Conservation (phyloP, 768 basidiomycete genomes). For the Lactarius sanguifluus region DNA sequence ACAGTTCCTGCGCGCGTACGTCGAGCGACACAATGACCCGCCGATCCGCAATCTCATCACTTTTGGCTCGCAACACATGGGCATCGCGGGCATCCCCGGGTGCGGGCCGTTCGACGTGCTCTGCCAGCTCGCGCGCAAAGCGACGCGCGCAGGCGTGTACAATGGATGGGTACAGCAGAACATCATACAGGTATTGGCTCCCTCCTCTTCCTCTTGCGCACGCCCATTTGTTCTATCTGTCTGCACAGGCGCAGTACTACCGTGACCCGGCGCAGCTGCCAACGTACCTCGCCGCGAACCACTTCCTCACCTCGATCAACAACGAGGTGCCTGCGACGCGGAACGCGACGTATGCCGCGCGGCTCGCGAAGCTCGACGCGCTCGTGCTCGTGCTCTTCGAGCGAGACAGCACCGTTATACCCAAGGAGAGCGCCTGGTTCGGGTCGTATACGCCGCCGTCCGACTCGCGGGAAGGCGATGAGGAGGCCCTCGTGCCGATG, state of each 20-base stretch:
- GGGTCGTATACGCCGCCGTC: constrained; percentile 58
- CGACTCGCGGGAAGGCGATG: not conserved
- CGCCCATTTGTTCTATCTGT: not conserved
- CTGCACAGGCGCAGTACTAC: constrained; percentile 81
- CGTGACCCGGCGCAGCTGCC: constrained; percentile 66
- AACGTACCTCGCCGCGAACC: constrained; percentile 57
- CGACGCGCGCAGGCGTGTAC: constrained; percentile 65
- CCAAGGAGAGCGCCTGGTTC: constrained; percentile 87
- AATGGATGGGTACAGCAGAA: constrained; percentile 73
- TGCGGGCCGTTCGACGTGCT: constrained; percentile 66
- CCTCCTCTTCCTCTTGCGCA: constrained; percentile 15
- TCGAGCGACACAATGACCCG: constrained; percentile 71
- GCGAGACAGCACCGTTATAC: constrained; percentile 73
- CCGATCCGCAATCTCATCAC: constrained; percentile 80
- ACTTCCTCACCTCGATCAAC: constrained; percentile 75
- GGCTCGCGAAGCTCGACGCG: constrained; percentile 59
- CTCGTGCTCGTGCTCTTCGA: constrained; percentile 75
- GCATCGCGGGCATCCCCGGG: constrained; percentile 69
- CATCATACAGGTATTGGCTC: constrained; percentile 59
- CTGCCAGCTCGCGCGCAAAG: constrained; percentile 65
- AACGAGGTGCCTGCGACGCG: constrained; percentile 60
- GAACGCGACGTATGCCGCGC: constrained; percentile 59
- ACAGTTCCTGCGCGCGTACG: constrained; percentile 84
- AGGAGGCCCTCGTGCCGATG: constrained; percentile 63
- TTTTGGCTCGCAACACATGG: constrained; percentile 88